These are phyloP conservation scores for Scenedesmus sp. DNA, from an alignment of 163 green algal species.

Conservation along the genomic window DNA sequence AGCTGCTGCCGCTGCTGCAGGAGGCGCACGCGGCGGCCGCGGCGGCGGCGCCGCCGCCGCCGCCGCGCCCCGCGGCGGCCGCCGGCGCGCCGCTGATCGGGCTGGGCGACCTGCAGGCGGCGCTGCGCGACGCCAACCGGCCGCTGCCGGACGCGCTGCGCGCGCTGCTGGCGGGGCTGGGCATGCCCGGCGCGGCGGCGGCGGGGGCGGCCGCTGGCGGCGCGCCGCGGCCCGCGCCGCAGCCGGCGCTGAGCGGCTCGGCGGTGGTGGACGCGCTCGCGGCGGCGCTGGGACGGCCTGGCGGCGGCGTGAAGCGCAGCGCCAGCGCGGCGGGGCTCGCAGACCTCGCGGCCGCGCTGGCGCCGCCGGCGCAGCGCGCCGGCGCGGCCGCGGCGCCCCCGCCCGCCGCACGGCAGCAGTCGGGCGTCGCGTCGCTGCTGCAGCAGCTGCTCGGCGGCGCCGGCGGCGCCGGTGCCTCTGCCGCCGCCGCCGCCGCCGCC, in stretches of 20 bases:
- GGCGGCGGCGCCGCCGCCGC: not conserved
- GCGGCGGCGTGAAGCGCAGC: not conserved
- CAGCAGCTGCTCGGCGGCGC: slow-evolving; percentile 7
- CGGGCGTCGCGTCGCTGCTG: too few relatives aligned
- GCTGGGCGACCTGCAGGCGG: slow-evolving; percentile 7
- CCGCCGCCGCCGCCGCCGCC: not conserved
- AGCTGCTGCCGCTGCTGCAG: not conserved
- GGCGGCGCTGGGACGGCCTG: too few relatives aligned
- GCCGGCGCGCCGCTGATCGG: not conserved
- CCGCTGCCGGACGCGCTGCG: slow-evolving; percentile 1
- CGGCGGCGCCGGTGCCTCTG: not conserved
- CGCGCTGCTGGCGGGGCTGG: slow-evolving; percentile 4
- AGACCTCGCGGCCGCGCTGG: not conserved
- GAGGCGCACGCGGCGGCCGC: slow-evolving; percentile 1
- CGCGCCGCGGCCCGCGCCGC: not conserved
- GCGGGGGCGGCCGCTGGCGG: not conserved
- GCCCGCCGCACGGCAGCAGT: slow-evolving; percentile 29
- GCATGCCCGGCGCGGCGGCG: not conserved
- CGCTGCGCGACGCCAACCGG: slow-evolving; percentile 1
- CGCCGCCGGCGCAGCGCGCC: slow-evolving; percentile 1
- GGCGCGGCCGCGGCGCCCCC: not conserved
- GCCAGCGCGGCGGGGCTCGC: slow-evolving; percentile 8
- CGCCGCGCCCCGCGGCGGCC: not conserved
- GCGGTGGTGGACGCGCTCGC: too few relatives aligned
- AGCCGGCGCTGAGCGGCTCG: not conserved